Percentiles rank a stretch among this genome's conserved stretches.
phyloP scores from a whole-genome alignment of 805 yeast species.

The Clavispora fructus region DNA sequence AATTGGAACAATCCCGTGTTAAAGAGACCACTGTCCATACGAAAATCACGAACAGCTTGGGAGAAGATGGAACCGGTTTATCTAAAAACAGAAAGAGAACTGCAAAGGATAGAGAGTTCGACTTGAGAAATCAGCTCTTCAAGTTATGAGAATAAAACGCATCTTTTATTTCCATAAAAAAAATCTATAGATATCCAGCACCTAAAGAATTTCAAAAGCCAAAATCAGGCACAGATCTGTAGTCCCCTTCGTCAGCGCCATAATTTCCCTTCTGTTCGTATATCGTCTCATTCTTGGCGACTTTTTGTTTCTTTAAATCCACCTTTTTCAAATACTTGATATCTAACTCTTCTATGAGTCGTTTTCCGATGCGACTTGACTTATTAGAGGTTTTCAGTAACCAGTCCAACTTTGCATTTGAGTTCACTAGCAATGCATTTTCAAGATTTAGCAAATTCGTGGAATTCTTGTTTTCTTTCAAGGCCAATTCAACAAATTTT shows the following conservation, averaged over 20 bases:
- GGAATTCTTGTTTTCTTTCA: conserved; percentile 12
- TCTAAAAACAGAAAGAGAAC: conserved; percentile 35
- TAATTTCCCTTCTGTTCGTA: conserved; percentile 15
- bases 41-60: conserved; percentile 30
- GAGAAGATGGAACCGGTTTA: conserved; percentile 34
- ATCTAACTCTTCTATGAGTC: conserved; percentile 20
- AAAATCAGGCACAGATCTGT: conserved; percentile 22
- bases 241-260: conserved; percentile 22
- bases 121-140: conserved; percentile 33
- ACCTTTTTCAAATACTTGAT: conserved; percentile 18
- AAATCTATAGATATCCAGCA: not conserved
- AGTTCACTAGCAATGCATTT: conserved; percentile 22
- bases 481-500: conserved; percentile 9
- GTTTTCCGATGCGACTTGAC: conserved; percentile 12
- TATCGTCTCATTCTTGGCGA: not conserved
- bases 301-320: conserved; percentile 14
- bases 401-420: conserved; percentile 13
- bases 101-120: conserved; percentile 41
- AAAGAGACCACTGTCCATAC: conserved; percentile 21
- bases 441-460: conserved; percentile 29
- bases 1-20: conserved; percentile 27
- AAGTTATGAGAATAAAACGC: conserved; percentile 19
- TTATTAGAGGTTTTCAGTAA: conserved; percentile 11
- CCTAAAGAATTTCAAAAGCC: conserved; percentile 8
- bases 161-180: too few species aligned